phyloP scores from a whole-genome alignment of 495 filamentous ascomycete genomes.

The Patellaria atrata region DNA sequence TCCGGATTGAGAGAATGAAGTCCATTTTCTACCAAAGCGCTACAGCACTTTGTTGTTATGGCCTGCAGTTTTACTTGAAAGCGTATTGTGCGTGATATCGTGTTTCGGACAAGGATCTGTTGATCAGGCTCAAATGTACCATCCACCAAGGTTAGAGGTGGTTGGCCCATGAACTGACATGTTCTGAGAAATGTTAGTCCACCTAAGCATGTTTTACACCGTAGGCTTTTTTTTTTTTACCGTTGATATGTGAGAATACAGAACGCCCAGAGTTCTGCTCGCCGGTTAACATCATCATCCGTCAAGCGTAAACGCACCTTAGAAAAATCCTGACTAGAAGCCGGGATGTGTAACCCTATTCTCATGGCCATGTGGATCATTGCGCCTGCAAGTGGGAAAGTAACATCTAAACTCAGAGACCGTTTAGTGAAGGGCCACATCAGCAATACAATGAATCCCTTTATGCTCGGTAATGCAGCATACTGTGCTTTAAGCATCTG shows the following conservation, averaged over 20 bases:
- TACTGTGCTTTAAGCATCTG: conserved; percentile 27
- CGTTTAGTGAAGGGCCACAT: conserved; percentile 39
- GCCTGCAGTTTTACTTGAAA: too few relatives aligned
- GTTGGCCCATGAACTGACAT: conserved; percentile 11
- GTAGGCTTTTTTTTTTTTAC: not conserved
- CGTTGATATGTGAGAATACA: conserved; percentile 12
- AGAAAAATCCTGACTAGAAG: conserved; percentile 14
- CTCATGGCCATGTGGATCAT: conserved; percentile 13
- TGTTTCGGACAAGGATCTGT: too few relatives aligned
- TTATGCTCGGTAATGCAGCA: conserved; percentile 33
- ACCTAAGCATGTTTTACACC: not conserved
- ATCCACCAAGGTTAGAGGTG: conserved; percentile 12
- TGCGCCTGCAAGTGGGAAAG: conserved; percentile 13
- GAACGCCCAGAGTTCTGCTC: conserved; percentile 14
- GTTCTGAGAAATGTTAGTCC: conserved; percentile 3
- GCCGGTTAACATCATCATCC: conserved; percentile 8
- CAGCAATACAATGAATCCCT: conserved; percentile 33
- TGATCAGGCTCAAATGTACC: conserved; percentile 9
- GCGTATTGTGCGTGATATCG: too few relatives aligned
- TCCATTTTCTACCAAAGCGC: too few relatives aligned
- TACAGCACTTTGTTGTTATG: too few relatives aligned
- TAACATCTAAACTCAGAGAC: conserved; percentile 28
- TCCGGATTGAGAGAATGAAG: too few relatives aligned
- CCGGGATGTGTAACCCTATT: conserved; percentile 14
- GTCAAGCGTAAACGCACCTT: conserved; percentile 9